A percentile compares a stretch with the other conserved stretches of the same genome.
These are phyloP conservation scores for Terana coerulea DNA, from an alignment of 768 basidiomycete species.

Conservation along the genomic window DNA sequence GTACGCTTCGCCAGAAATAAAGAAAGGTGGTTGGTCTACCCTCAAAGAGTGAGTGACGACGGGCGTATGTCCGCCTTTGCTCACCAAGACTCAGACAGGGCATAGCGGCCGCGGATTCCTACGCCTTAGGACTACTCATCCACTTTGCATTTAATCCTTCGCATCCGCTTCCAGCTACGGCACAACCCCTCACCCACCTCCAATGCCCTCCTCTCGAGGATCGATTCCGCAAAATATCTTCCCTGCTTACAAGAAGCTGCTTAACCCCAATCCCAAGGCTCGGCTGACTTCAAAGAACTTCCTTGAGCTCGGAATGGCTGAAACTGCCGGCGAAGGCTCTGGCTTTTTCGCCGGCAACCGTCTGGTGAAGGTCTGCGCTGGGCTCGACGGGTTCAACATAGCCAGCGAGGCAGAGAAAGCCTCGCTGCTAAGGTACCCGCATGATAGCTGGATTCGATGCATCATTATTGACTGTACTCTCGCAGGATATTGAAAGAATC, in stretches of 20 bases:
- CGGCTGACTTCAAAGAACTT: slow-evolving; percentile 76
- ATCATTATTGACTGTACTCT: background rate
- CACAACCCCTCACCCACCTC: slow-evolving; percentile 76
- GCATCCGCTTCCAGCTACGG: slow-evolving; percentile 64
- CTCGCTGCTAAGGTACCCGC: slow-evolving; percentile 56
- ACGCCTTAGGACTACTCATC: slow-evolving; percentile 83
- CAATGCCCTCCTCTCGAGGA: slow-evolving; percentile 71
- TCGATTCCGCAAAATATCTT: slow-evolving; percentile 74
- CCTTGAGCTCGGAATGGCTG: slow-evolving; percentile 75
- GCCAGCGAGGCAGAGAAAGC: slow-evolving; percentile 79
- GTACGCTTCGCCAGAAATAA: slow-evolving; percentile 81
- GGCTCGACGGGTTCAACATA: slow-evolving; percentile 82
- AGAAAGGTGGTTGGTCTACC: slow-evolving; percentile 77
- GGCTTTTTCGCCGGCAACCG: slow-evolving; percentile 86
- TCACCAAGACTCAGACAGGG: slow-evolving; percentile 27
- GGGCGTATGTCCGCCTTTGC: background rate
- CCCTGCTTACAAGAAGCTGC: slow-evolving; percentile 77
- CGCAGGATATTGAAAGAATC: slow-evolving; percentile 75
- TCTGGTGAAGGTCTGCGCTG: slow-evolving; percentile 79
- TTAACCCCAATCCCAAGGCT: slow-evolving; percentile 84
- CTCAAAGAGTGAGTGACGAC: slow-evolving; percentile 80
- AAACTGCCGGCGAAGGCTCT: slow-evolving; percentile 46
- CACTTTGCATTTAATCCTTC: slow-evolving; percentile 86
- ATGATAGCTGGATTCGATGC: background rate
- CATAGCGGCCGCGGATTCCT: slow-evolving; percentile 66